Percentiles rank a stretch among this genome's conserved stretches.
phyloP scores from a whole-genome alignment of 2,329 filamentous ascomycete genomes.

The Fusarium sp. region DNA sequence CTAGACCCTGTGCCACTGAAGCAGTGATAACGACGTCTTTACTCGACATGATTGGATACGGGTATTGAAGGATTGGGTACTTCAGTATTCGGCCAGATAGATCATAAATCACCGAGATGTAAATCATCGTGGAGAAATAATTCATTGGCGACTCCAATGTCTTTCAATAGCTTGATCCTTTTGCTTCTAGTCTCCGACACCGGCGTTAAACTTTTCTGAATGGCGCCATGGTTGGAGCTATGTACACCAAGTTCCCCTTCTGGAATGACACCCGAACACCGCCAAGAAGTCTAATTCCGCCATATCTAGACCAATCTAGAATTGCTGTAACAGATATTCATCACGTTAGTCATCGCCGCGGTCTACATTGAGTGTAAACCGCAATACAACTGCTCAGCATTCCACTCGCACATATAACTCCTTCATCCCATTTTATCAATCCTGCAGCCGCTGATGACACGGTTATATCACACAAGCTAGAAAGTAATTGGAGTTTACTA shows the following conservation, averaged over 20 bases:
- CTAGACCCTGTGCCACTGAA: conserved; percentile 7
- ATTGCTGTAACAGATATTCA: background rate
- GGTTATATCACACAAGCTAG: conserved; percentile 10
- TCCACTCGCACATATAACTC: conserved; percentile 12
- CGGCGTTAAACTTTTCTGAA: conserved; percentile 11
- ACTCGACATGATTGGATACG: conserved; percentile 1
- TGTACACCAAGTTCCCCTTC: conserved; percentile 14
- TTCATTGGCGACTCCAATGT: too few species aligned
- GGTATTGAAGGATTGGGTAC: background rate
- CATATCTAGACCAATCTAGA: background rate
- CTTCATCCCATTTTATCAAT: conserved; percentile 16
- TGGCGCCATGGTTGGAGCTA: conserved; percentile 13
- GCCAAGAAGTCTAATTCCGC: conserved; percentile 15
- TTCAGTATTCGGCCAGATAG: background rate
- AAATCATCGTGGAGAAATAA: background rate
- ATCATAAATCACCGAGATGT: background rate
- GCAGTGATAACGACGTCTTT: background rate
- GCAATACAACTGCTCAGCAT: conserved; percentile 20
- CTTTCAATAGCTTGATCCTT: too few species aligned
- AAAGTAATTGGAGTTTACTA: conserved; percentile 9
- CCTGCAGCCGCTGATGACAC: conserved; percentile 24
- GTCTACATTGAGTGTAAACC: conserved; percentile 1
- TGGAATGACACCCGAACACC: conserved; percentile 9
- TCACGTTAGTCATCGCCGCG: conserved; percentile 1
- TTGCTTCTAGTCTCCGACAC: background rate